Evolutionary conservation across 1,284 basidiomycete genomes (phyloP).

Genomic region (Coniferiporia sulphurascens): DNA sequence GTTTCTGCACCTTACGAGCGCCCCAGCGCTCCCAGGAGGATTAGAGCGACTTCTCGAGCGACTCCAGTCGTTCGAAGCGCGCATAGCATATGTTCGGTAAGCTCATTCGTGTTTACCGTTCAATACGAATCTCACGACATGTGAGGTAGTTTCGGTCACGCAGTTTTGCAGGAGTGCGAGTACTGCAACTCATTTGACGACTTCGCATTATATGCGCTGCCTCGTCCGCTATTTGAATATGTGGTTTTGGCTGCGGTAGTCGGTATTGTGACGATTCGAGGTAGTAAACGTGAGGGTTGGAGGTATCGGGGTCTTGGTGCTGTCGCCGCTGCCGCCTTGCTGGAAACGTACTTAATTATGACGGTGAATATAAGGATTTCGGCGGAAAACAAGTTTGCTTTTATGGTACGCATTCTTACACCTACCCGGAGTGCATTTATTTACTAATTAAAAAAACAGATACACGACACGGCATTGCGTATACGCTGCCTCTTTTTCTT

Average conservation of each 20-base stretch:
- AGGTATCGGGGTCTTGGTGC: constrained; percentile 44
- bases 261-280: constrained; percentile 42
- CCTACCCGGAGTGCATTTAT: neutral
- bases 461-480: constrained; percentile 56
- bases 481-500: constrained; percentile 55
- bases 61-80: constrained; percentile 53
- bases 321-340: constrained; percentile 42
- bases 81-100: constrained; percentile 57
- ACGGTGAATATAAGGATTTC: constrained; percentile 38
- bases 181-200: constrained; percentile 56
- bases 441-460: constrained; percentile 36
- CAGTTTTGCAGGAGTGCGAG: constrained; percentile 52
- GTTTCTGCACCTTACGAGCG: constrained; percentile 34
- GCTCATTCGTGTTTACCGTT: constrained; percentile 18
- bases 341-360: constrained; percentile 50
- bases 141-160: constrained; percentile 57
- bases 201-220: constrained; percentile 53
- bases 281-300: constrained; percentile 40
- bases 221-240: constrained; percentile 52
- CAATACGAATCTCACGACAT: neutral
- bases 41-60: constrained; percentile 51
- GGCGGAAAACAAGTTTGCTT: constrained; percentile 31
- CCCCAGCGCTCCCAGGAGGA: constrained; percentile 33
- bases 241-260: constrained; percentile 50
- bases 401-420: neutral